Base-by-base conservation (phyloP, 306 rosid species). In the Comarum palustre region DNA sequence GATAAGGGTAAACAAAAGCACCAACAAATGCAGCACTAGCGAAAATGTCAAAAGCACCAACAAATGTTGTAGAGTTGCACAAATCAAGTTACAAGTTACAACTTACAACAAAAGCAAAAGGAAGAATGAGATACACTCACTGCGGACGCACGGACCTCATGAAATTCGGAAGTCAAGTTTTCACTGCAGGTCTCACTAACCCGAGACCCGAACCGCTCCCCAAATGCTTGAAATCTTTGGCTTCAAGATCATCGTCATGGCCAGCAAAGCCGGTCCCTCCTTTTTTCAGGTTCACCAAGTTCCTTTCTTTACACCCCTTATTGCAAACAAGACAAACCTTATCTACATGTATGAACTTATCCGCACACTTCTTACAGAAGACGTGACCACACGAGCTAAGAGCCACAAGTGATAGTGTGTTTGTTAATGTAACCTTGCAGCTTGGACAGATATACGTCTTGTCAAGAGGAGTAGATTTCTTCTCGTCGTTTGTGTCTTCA, bases 181-280 rank as follows among this genome's bases (percentile, higher is more conserved):
- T 94, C 64, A 39, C 88, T 5, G 99, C 88, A 27, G 97, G 99
- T 66, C 99, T 88, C 50, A 92, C 97, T 81, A 95, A 79, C 39
- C 97, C 99, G 80, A 95, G 79, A 62, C 99, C 99, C n/a, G 82
- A 68, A 27, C 99, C 99, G 47, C 99, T 95, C 55, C 99, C 99
- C 90, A 94, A 88, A 79, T 94, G 99, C 90, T 91, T 91, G 75
- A 89, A 94, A 71, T 92, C 97, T 62, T 55, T 91, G 36, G 97
- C 99, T 81, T 95, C 88, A 73, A 94, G 99, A 82, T 90, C 77
- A 76, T 94, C 96, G 0, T 84, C 99, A 11, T 94, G 99, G 71
- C 84, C 97, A 11, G 99, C 69, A 78, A 84, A 95, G 31, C 99
- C 96, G 1, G 97, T 91, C 62, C 99, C 99, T 72, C 99, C 97